Base-by-base conservation (phyloP, 2,329 filamentous ascomycete genomes). In the Coniochaeta sp. region DNA sequence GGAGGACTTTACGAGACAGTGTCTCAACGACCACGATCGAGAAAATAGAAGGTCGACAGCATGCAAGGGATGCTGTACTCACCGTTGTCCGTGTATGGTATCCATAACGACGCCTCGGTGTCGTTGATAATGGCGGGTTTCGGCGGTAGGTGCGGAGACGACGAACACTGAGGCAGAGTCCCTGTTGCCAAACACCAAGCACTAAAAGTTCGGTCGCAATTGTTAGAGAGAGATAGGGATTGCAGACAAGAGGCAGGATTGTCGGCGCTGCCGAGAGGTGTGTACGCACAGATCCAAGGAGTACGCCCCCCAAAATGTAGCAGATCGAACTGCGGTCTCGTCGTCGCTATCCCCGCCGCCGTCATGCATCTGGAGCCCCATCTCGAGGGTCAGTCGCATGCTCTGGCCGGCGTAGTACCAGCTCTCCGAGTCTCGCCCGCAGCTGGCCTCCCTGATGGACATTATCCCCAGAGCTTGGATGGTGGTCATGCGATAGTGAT, bases 391-490 rank as follows among this genome's bases (percentile, higher is more conserved):
- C 63, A 91, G 80, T 4, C 87, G 82, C 61, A 91, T 84, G 66
- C 87, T 90, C 69, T 90, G 85, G 1, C 89, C 88, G 2, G 86
- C 84, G 63, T 89, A 88, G 61, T 84, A 88, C 79, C 88, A 90
- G 57, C 88, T 89, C 64, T 88, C 85, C 32, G 86, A 89, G 66
- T 91, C 87, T 36, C 88, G 80, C 0, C 88, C 88, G 63, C 85
- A 87, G 67, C 88, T 90, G 3, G 86, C 87, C 73, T 92, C 88
- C 47, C 89, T 78, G 63, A 91, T 85, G 6, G 87, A 87, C 87
- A 93, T 89, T 66, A 92, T 83, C 6, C 88, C 88, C 19, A 92
- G 75, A 1, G 89, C 89, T 73, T 92, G 89, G 52, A 90, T 86
- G 4, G 87, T 90, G 2, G 88, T 89, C 32, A 91, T 73, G 7